Base-by-base conservation (phyloP, 2,329 filamentous ascomycete genomes). In the Colletotrichum caudatum region DNA sequence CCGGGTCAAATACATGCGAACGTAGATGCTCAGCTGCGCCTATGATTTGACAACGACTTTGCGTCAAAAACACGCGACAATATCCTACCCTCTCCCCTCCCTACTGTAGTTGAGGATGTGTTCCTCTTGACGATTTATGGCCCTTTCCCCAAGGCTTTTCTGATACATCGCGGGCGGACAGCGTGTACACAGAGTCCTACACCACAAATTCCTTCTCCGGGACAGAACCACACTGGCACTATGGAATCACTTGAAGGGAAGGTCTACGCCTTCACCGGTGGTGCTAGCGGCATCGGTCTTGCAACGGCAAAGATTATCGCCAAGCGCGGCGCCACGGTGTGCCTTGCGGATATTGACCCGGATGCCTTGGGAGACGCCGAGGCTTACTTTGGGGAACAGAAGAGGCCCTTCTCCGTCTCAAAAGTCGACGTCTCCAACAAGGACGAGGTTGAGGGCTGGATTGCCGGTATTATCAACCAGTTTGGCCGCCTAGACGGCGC, bases 401-500 rank as follows among this genome's bases (percentile, higher is more conserved):
- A 73, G 23, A 56, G 46, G 14, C 51, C 57, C 5, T 71, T 54
- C 33, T 76, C 66, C n/a, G 53, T 73, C 66, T 79, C 80, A n/a
- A 80, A 78, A 41, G 83, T 89, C 29, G 86, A 89, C 70, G 80
- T 89, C 20, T 84, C 83, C 39, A 81, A 83, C 64, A 80, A 82
- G 60, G 75, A 78, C 6, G 80, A 87, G 37, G 87, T 89, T 12
- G 85, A 89, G 39, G 75, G 75, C 26, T 89, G 87, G 87, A 83
- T 88, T 58, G 78, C 80, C 8, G 78, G 77, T 59, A 82, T 84
- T 14, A 77, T 89, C n/a, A 74, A 80, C n/a, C 80, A 80, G 41
- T 86, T 86, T 64, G 88, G 87, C 5, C 83, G 83, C 63, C 82
- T 89, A 11, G 85, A 89, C 74, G 84, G 87, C 5, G 86, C 87